These are phyloP conservation scores for Flaveria sonorensis DNA, from an alignment of 129 eudicot species.

Conservation along the genomic window DNA sequence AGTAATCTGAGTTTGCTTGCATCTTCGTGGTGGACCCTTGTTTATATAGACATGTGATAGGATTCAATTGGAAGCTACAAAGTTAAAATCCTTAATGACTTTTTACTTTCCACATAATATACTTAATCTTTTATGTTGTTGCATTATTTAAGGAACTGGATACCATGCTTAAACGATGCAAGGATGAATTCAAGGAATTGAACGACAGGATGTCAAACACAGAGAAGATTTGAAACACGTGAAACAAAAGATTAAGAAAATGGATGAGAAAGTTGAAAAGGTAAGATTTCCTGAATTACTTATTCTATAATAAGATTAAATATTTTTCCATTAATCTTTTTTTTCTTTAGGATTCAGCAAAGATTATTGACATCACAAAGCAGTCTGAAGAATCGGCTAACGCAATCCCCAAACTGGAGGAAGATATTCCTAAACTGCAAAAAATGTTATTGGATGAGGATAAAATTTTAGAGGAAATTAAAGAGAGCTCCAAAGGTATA, in stretches of 20 bases:
- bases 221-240: conserved; percentile 87
- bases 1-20: neutral
- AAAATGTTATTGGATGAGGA: conserved; percentile 69
- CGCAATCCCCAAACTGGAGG: conserved; percentile 75
- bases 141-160: conserved; percentile 71
- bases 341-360: conserved; percentile 62
- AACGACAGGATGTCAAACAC: conserved; percentile 78
- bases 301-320: neutral
- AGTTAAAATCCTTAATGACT: neutral
- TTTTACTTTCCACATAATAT: neutral
- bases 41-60: neutral
- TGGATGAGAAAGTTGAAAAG: conserved; percentile 82
- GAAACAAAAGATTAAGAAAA: conserved; percentile 83
- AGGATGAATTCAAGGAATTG: conserved; percentile 89
- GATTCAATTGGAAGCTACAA: neutral
- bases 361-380: conserved; percentile 62
- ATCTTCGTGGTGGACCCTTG: neutral
- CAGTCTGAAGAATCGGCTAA: conserved; percentile 67
- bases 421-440: conserved; percentile 69
- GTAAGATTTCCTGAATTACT: conserved; percentile 28
- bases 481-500: conserved; percentile 77
- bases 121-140: neutral
- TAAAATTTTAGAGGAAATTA: conserved; percentile 73
- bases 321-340: conserved; percentile 8
- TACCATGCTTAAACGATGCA: conserved; percentile 49